phyloP scores from a whole-genome alignment of 352 stramenopile species.

The Phytophthora melonis region DNA sequence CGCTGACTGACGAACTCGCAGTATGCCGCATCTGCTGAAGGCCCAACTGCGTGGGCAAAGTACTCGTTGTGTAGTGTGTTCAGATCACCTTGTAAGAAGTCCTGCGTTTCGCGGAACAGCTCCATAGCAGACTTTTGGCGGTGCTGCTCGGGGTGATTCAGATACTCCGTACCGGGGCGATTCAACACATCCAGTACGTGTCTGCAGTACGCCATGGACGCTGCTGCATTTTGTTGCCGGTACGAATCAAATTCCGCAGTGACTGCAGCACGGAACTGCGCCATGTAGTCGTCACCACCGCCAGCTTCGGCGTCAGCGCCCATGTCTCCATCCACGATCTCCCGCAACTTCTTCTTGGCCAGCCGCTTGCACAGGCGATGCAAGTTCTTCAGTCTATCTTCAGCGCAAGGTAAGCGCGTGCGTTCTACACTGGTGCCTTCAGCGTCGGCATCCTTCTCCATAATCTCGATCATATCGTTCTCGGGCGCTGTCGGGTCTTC shows the following conservation, averaged over 20 bases:
- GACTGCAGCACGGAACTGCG: constrained; percentile 65
- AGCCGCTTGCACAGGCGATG: constrained; percentile 77
- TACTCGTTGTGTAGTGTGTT: constrained; percentile 66
- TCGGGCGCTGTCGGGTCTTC: constrained; percentile 55
- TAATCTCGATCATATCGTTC: constrained; percentile 77
- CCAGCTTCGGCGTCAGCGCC: constrained; percentile 56
- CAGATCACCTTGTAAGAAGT: constrained; percentile 66
- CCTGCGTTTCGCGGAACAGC: constrained; percentile 74
- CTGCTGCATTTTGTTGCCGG: constrained; percentile 80
- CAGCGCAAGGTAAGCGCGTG: constrained; percentile 70
- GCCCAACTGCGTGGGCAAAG: constrained; percentile 65
- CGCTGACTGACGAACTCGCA: constrained; percentile 86
- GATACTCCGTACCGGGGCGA: constrained; percentile 48
- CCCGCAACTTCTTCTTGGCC: constrained; percentile 78
- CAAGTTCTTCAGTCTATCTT: constrained; percentile 64
- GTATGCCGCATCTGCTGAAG: constrained; percentile 84
- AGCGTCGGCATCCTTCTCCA: constrained; percentile 57
- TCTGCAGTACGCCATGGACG: constrained; percentile 86
- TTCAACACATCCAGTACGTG: constrained; percentile 65
- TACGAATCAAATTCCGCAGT: constrained; percentile 58
- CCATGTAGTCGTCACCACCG: constrained; percentile 64
- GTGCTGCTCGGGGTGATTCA: constrained; percentile 37
- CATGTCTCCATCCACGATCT: constrained; percentile 76
- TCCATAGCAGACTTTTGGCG: constrained; percentile 79
- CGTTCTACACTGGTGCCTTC: constrained; percentile 49